Evolutionary conservation across 2,329 filamentous ascomycete genomes (phyloP).

Genomic region (Myriosclerotinia duriaeana): DNA sequence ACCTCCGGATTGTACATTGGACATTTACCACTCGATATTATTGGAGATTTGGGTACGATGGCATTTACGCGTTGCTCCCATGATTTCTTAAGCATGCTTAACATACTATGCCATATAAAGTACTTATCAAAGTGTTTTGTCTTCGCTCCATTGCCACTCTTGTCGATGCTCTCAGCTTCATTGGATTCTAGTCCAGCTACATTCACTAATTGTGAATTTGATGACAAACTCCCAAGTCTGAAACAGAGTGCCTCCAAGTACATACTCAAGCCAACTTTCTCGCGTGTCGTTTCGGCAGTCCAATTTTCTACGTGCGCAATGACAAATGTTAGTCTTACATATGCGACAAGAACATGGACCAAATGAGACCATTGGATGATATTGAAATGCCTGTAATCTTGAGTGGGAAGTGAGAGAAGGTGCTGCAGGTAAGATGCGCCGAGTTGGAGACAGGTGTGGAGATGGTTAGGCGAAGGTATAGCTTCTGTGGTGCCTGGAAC

Average conservation of each 20-base stretch:
- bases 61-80: background rate
- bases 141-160: background rate
- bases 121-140: background rate
- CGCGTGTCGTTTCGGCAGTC: slow-evolving; percentile 32
- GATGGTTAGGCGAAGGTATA: slow-evolving; percentile 6
- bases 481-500: slow-evolving; percentile 16
- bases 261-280: slow-evolving; percentile 35
- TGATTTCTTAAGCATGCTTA: slow-evolving; percentile 9
- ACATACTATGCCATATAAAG: slow-evolving; percentile 1
- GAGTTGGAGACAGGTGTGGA: slow-evolving; percentile 12
- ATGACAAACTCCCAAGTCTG: slow-evolving; percentile 31
- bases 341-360: slow-evolving; percentile 31
- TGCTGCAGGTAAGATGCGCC: slow-evolving; percentile 35
- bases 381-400: slow-evolving; percentile 31
- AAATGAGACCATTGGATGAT: slow-evolving; percentile 31
- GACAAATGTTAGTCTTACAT: slow-evolving; percentile 36
- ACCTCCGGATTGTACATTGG: slow-evolving; percentile 13
- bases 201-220: background rate
- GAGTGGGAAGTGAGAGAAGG: slow-evolving; percentile 34
- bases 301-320: slow-evolving; percentile 34
- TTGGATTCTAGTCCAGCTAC: background rate
- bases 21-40: slow-evolving; percentile 3
- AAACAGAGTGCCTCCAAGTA: slow-evolving; percentile 39
- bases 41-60: background rate
- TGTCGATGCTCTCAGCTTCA: background rate